Conservation (phyloP, 306 rosid genomes). For the Gynostemma pentaphyllum region DNA sequence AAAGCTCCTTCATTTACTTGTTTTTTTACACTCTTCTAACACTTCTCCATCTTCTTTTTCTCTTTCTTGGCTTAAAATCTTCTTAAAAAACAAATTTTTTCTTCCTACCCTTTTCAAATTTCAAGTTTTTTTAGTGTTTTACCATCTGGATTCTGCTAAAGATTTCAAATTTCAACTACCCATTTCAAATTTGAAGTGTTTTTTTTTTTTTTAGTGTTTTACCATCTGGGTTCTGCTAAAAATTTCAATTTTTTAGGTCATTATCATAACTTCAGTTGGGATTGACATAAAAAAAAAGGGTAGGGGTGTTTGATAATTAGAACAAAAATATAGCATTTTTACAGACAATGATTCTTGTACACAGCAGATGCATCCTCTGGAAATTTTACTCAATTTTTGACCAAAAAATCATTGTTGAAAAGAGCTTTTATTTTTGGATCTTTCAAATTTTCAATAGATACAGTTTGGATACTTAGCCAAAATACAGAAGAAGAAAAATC, state of each 20-base stretch:
- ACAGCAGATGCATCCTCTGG: slow-evolving; percentile 33
- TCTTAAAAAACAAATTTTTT: slow-evolving; percentile 5
- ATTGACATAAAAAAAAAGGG: slow-evolving; percentile 11
- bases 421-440: slow-evolving; percentile 76
- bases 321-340: slow-evolving; percentile 16
- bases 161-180: background rate
- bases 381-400: slow-evolving; percentile 38
- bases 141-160: too few relatives aligned
- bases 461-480: slow-evolving; percentile 34
- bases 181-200: too few relatives aligned
- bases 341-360: slow-evolving; percentile 62
- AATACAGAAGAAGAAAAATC: background rate
- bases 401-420: slow-evolving; percentile 35
- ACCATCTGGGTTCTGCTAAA: background rate
- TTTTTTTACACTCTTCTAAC: slow-evolving; percentile 24
- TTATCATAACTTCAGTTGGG: slow-evolving; percentile 1
- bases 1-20: slow-evolving; percentile 3
- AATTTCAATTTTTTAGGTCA: background rate
- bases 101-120: background rate
- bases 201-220: background rate
- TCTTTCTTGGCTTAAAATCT: slow-evolving; percentile 8
- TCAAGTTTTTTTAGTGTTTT: background rate
- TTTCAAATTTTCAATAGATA: slow-evolving; percentile 56
- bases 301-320: slow-evolving; percentile 17
- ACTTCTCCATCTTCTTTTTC: background rate